These are phyloP conservation scores for Ophiocordyceps unilateralis DNA, from an alignment of 2,329 filamentous ascomycete genomes.

Conservation along the genomic window DNA sequence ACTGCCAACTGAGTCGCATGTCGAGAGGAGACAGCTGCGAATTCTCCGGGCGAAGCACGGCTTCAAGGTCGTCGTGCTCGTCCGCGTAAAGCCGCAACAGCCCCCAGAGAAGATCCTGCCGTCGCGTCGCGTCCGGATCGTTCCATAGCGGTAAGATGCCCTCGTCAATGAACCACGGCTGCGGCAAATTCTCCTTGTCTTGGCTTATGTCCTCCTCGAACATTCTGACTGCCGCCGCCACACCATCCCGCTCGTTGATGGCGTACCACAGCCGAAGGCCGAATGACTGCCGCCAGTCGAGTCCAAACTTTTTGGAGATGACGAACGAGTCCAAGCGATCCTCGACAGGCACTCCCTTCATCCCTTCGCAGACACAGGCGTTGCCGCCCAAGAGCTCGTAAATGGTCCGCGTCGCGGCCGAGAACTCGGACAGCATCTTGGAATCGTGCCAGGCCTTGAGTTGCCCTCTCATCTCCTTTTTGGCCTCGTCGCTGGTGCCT, in stretches of 20 bases:
- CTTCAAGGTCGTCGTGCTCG: slow-evolving; percentile 41
- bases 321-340: slow-evolving; percentile 66
- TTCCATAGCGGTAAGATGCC: slow-evolving; percentile 41
- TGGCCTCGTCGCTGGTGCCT: slow-evolving; percentile 51
- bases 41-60: slow-evolving; percentile 59
- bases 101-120: slow-evolving; percentile 74
- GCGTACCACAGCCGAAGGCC: slow-evolving; percentile 84
- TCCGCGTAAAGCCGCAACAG: slow-evolving; percentile 66
- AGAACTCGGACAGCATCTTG: slow-evolving; percentile 75
- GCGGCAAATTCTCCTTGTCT: slow-evolving; percentile 53
- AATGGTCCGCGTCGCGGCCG: slow-evolving; percentile 64
- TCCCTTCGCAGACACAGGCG: slow-evolving; percentile 66
- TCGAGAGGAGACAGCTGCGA: slow-evolving; percentile 60
- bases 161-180: slow-evolving; percentile 52
- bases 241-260: slow-evolving; percentile 46
- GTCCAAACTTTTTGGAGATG: slow-evolving; percentile 65
- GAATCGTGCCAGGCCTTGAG: slow-evolving; percentile 70
- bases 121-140: slow-evolving; percentile 35
- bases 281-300: slow-evolving; percentile 91
- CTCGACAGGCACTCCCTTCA: slow-evolving; percentile 54
- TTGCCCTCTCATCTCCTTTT: slow-evolving; percentile 62
- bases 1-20: slow-evolving; percentile 67
- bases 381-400: slow-evolving; percentile 86
- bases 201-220: slow-evolving; percentile 60
- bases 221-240: slow-evolving; percentile 53